These are phyloP conservation scores for Sindora glabra DNA, from an alignment of 306 rosid species.

Conservation along the genomic window DNA sequence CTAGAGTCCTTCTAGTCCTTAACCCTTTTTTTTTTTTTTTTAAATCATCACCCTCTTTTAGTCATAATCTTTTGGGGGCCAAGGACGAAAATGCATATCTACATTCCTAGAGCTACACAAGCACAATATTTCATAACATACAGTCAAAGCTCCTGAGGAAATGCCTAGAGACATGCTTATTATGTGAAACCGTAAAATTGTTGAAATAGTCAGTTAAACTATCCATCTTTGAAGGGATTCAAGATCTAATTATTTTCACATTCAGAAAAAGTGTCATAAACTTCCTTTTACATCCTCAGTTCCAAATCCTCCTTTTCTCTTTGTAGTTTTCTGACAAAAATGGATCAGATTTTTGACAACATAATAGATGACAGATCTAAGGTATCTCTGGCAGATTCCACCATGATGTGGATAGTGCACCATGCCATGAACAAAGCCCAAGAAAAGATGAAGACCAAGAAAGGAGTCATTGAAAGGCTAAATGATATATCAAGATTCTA, in stretches of 20 bases:
- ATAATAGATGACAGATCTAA: constrained; percentile 35
- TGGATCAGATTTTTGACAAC: constrained; percentile 50
- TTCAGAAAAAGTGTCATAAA: not conserved
- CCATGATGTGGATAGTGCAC: constrained; percentile 82
- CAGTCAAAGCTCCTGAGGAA: constrained; percentile 12
- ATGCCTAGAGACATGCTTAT: constrained; percentile 18
- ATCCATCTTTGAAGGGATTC: constrained; percentile 17
- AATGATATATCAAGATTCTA: constrained; percentile 80
- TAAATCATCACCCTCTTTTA: too few relatives aligned
- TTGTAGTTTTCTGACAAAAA: not conserved
- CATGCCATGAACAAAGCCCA: constrained; percentile 81
- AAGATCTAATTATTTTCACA: constrained; percentile 5
- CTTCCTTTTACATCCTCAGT: not conserved
- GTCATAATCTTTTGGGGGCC: too few relatives aligned
- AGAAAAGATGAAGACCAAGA: constrained; percentile 54
- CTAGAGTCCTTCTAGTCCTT: too few relatives aligned
- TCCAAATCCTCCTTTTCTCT: not conserved
- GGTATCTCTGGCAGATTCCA: constrained; percentile 65
- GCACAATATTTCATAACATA: too few relatives aligned
- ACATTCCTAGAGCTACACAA: too few relatives aligned
- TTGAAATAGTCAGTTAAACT: constrained; percentile 30
- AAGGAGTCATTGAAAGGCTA: constrained; percentile 59
- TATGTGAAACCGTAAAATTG: not conserved
- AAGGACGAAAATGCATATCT: too few relatives aligned
- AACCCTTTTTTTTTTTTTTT: too few relatives aligned